These are phyloP conservation scores for Umbelopsis sp. DNA, from an alignment of 371 early-diverging fungal species.

Conservation along the genomic window DNA sequence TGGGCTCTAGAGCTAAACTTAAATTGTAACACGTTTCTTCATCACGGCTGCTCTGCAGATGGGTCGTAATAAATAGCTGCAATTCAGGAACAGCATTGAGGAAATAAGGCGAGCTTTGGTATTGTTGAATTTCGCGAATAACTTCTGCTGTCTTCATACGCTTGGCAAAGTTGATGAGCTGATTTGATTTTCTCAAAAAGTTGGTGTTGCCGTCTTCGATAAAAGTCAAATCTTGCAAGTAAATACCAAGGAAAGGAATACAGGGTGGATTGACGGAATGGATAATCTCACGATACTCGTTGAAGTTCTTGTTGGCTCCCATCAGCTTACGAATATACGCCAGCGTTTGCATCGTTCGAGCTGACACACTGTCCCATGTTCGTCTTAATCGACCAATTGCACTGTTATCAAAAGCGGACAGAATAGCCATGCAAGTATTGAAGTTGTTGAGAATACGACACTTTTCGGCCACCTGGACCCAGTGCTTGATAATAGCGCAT, in stretches of 20 bases:
- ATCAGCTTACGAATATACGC: conserved; percentile 65
- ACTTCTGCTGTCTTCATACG: conserved; percentile 86
- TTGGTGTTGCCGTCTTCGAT: conserved; percentile 93
- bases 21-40: conserved; percentile 69
- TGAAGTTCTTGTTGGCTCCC: conserved; percentile 83
- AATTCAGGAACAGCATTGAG: conserved; percentile 78
- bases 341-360: conserved; percentile 57
- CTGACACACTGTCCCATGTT: conserved; percentile 81
- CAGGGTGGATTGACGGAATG: conserved; percentile 89
- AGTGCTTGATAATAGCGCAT: conserved; percentile 74
- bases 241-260: conserved; percentile 90
- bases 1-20: conserved; percentile 73
- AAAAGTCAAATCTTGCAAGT: conserved; percentile 91
- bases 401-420: conserved; percentile 89
- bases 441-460: conserved; percentile 87
- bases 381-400: conserved; percentile 88
- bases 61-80: conserved; percentile 75
- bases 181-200: conserved; percentile 57
- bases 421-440: conserved; percentile 87
- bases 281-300: conserved; percentile 84
- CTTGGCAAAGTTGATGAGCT: conserved; percentile 91
- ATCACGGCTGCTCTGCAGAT: conserved; percentile 63
- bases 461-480: conserved; percentile 82
- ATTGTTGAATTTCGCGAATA: conserved; percentile 92
- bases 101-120: conserved; percentile 85